A percentile compares a stretch with the other conserved stretches of the same genome.
These are phyloP conservation scores for Cyclaneusma minus DNA, from an alignment of 2,329 filamentous ascomycete genomes.

Conservation along the genomic window DNA sequence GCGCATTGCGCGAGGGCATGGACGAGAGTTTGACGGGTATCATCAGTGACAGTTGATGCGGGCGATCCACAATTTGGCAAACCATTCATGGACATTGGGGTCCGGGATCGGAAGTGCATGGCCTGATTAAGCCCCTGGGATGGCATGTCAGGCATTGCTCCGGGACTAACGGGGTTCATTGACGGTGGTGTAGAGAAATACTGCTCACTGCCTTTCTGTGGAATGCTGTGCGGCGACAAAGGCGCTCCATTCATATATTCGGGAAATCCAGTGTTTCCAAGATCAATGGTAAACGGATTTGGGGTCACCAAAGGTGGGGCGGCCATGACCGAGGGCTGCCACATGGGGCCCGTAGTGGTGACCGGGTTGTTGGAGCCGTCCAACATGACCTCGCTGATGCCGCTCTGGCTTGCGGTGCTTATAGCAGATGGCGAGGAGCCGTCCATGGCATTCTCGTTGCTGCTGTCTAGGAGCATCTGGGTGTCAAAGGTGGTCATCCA, in stretches of 20 bases:
- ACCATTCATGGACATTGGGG: conserved; percentile 55
- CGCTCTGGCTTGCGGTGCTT: conserved; percentile 85
- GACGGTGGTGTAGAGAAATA: conserved; percentile 66
- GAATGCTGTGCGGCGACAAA: conserved; percentile 61
- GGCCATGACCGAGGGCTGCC: conserved; percentile 54
- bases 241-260: conserved; percentile 56
- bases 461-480: conserved; percentile 52
- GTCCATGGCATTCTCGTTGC: conserved; percentile 70
- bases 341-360: conserved; percentile 41
- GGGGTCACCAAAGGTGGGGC: conserved; percentile 48
- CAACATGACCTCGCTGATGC: conserved; percentile 80
- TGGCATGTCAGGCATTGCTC: conserved; percentile 50
- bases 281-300: conserved; percentile 60
- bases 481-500: conserved; percentile 77
- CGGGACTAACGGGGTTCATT: conserved; percentile 58
- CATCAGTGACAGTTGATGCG: conserved; percentile 48
- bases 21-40: conserved; percentile 45
- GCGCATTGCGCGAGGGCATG: conserved; percentile 40
- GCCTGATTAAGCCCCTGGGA: conserved; percentile 47
- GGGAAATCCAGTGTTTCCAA: conserved; percentile 58
- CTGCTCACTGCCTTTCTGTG: conserved; percentile 56
- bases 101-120: conserved; percentile 57
- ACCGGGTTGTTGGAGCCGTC: conserved; percentile 59
- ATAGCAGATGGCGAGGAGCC: conserved; percentile 92
- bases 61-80: conserved; percentile 37